These are phyloP conservation scores for Inonotus obliquus DNA, from an alignment of 1,284 basidiomycete species.

Conservation along the genomic window DNA sequence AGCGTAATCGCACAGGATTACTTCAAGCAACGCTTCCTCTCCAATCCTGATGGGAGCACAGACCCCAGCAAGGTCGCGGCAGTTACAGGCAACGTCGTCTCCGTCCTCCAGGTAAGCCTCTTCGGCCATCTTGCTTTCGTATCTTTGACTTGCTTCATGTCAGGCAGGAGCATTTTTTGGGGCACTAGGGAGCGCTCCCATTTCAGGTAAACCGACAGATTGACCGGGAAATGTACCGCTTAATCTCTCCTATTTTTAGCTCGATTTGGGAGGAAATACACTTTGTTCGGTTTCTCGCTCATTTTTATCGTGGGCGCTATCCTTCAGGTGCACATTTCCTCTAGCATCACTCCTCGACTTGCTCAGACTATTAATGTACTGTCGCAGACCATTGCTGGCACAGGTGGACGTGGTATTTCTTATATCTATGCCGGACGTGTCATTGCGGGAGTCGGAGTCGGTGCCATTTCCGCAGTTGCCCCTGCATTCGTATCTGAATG, in stretches of 20 bases:
- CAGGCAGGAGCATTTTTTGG: constrained; percentile 82
- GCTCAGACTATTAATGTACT: constrained; percentile 26
- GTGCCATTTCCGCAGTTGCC: constrained; percentile 60
- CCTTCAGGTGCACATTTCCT: constrained; percentile 8
- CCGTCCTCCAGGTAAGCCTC: constrained; percentile 68
- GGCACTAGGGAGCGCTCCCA: constrained; percentile 57
- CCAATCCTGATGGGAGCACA: constrained; percentile 34
- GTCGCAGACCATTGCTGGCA: constrained; percentile 56
- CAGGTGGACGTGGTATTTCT: constrained; percentile 45
- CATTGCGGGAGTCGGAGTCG: constrained; percentile 64
- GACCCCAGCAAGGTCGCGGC: constrained; percentile 35
- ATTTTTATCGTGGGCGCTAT: constrained; percentile 62
- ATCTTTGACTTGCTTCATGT: constrained; percentile 53
- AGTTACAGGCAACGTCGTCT: constrained; percentile 63
- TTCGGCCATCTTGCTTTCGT: background rate
- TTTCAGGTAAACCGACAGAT: constrained; percentile 42
- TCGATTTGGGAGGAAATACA: constrained; percentile 48
- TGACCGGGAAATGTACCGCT: background rate
- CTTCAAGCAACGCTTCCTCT: constrained; percentile 60
- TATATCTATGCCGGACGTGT: constrained; percentile 74
- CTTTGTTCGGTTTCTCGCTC: constrained; percentile 52
- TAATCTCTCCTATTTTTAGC: constrained; percentile 30
- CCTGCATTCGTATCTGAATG: constrained; percentile 80
- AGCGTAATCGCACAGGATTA: constrained; percentile 59
- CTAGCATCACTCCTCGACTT: constrained; percentile 30